Percentiles rank a stretch among this genome's conserved stretches.
Evolutionary conservation across 805 yeast genomes (phyloP).

Genomic region (Saturnispora kantuleensis): DNA sequence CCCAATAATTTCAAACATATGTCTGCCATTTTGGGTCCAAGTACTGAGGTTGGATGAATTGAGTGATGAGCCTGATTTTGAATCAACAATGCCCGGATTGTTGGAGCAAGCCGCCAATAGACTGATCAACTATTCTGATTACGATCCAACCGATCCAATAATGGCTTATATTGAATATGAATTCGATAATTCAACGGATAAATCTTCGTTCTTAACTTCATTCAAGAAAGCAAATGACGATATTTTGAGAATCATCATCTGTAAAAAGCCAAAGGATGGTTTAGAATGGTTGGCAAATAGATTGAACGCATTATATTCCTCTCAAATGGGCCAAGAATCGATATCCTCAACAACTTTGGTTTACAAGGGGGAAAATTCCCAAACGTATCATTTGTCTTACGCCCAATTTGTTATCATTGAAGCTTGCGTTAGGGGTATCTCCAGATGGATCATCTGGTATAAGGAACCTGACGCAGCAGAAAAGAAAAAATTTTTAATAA

Average conservation of each 20-base stretch:
- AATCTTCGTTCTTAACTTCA: conserved; percentile 63
- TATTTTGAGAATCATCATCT: conserved; percentile 76
- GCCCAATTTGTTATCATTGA: conserved; percentile 83
- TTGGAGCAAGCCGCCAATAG: conserved; percentile 72
- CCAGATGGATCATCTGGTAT: conserved; percentile 95
- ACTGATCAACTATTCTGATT: conserved; percentile 59
- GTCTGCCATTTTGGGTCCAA: conserved; percentile 91
- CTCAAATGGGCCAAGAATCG: conserved; percentile 57
- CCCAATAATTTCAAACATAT: conserved; percentile 80
- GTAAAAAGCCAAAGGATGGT: conserved; percentile 76
- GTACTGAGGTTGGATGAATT: conserved; percentile 74
- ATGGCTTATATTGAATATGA: conserved; percentile 69
- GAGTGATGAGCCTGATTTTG: conserved; percentile 46
- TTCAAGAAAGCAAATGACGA: conserved; percentile 83
- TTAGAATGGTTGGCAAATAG: conserved; percentile 72
- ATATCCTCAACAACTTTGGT: conserved; percentile 44
- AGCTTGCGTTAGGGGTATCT: conserved; percentile 82
- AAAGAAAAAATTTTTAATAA: conserved; percentile 41
- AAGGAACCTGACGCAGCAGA: conserved; percentile 43
- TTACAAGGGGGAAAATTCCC: conserved; percentile 44
- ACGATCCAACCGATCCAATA: conserved; percentile 55
- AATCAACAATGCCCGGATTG: conserved; percentile 51
- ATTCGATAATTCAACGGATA: conserved; percentile 79
- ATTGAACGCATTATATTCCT: conserved; percentile 61
- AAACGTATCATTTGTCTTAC: conserved; percentile 65